These are phyloP conservation scores for Trichoderma asperelloides DNA, from an alignment of 495 filamentous ascomycete species.

Conservation along the genomic window DNA sequence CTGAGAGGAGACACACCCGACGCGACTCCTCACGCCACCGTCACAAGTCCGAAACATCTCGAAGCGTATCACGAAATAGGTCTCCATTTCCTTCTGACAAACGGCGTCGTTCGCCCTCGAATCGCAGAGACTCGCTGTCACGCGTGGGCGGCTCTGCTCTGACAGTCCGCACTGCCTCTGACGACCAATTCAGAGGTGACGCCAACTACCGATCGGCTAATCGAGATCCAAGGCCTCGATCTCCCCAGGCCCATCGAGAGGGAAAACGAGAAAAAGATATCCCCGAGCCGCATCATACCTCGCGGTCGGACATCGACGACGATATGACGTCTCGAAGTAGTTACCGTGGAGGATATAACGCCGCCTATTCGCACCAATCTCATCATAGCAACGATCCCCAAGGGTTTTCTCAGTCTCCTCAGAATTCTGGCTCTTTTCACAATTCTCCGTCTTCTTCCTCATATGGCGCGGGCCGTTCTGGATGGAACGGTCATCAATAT, in stretches of 20 bases:
- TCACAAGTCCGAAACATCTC: neutral
- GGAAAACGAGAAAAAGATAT: slow-evolving; percentile 19
- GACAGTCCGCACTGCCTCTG: neutral
- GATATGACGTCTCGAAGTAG: slow-evolving; percentile 34
- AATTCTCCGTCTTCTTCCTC: slow-evolving; percentile 60
- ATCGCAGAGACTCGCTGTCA: neutral
- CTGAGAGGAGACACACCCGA: neutral
- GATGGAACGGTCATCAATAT: slow-evolving; percentile 45
- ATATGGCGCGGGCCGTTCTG: slow-evolving; percentile 51
- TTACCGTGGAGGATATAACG: slow-evolving; percentile 30
- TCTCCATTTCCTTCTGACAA: neutral
- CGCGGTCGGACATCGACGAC: slow-evolving; percentile 32
- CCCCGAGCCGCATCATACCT: slow-evolving; percentile 23
- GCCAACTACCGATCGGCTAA: neutral
- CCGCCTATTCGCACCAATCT: slow-evolving; percentile 21
- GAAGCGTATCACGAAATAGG: neutral
- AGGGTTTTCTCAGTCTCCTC: slow-evolving; percentile 49
- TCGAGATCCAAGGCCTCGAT: slow-evolving; percentile 1
- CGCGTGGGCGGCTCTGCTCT: neutral
- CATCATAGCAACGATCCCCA: slow-evolving; percentile 33
- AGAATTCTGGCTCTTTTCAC: slow-evolving; percentile 52
- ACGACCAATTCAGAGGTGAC: neutral
- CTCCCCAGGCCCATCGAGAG: neutral
- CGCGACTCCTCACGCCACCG: slow-evolving; percentile 5
- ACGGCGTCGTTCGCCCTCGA: neutral